Base-by-base conservation (phyloP, 169 alveolate species). In the Cryptosporidium ubiquitum region DNA sequence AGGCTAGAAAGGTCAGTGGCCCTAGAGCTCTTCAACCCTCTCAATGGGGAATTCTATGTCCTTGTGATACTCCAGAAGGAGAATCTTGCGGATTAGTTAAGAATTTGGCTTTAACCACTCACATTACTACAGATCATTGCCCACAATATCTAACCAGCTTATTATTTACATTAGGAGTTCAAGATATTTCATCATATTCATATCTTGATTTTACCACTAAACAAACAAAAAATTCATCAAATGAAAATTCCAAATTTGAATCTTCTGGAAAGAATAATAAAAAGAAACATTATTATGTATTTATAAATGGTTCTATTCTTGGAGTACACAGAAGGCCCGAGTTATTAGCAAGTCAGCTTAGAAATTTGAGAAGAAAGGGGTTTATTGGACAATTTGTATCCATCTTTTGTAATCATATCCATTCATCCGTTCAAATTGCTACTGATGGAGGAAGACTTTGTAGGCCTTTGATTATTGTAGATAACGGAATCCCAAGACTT, bases 61-160 rank as follows among this genome's bases (percentile, higher is more conserved):
- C 99, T 1, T 96, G 99, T 86, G 99, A 99, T 91, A 99, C 99
- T 3, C 99, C 99, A 2, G 99, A 99, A 84, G 99, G 99, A 1
- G 99, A 97, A 86, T 95, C 98, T 39, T 98, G 99, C 86, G 99
- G 99, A 12, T 92, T 98, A 20, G 99, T 98, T 16, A 99, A 99
- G 91, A 97, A 96, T 91, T 95, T 98, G 74, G 98, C 99, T 2
- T 86, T 99, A 69, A 95, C 98, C 93, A 97, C 99, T 18, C 99
- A 98, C 93, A 98, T 99, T n/a, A 98, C 99, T 2, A 96, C 97
- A n/a, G 99, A 97, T 79, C 96, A 95, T 74, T 97, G 96, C 79
- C 94, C 85, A 85, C 97, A 79, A 64, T 93, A 91, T 16, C 64
- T 85, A 51, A 92, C 69, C 37, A 92, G 92, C 75, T 86, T 93